Conservation (phyloP, 345 rosid genomes). For the Brassica cretica region DNA sequence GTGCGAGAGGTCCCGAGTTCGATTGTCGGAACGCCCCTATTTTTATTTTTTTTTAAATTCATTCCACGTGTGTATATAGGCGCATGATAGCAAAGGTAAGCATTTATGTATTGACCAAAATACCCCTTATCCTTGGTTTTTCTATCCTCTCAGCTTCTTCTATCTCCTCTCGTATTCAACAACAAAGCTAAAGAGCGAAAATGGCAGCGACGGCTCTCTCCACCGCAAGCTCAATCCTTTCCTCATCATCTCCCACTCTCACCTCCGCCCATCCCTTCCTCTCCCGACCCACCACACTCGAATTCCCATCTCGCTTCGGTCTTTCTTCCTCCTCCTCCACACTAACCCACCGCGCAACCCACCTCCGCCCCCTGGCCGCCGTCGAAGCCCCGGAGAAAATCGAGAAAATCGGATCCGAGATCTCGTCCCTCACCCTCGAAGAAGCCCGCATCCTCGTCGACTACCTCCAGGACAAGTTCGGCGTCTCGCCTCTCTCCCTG, state of each 20-base stretch:
- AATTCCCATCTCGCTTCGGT: slow-evolving; percentile 41
- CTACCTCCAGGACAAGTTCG: slow-evolving; percentile 55
- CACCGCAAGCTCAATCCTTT: slow-evolving; percentile 41
- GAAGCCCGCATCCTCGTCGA: slow-evolving; percentile 54
- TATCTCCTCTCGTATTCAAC: not conserved
- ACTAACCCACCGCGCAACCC: slow-evolving; percentile 41
- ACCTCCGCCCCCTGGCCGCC: slow-evolving; percentile 57
- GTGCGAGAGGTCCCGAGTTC: slow-evolving; percentile 46
- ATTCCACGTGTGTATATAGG: not conserved
- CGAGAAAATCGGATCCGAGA: slow-evolving; percentile 56
- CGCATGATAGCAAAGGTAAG: slow-evolving; percentile 5
- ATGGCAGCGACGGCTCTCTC: slow-evolving; percentile 51
- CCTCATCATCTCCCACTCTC: slow-evolving; percentile 32
- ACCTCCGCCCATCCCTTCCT: slow-evolving; percentile 4
- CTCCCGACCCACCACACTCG: slow-evolving; percentile 34
- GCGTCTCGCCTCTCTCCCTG: slow-evolving; percentile 66
- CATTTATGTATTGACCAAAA: not conserved
- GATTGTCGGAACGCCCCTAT: slow-evolving; percentile 36
- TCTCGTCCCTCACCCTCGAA: slow-evolving; percentile 65
- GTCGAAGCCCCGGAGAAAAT: slow-evolving; percentile 66
- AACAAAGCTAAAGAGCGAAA: slow-evolving; percentile 7
- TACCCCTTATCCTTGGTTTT: slow-evolving; percentile 35
- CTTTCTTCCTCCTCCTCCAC: slow-evolving; percentile 2
- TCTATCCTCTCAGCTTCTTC: slow-evolving; percentile 26
- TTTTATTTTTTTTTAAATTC: not conserved